Conservation (phyloP, 1,284 basidiomycete genomes). For the Rhodotorula sp. region DNA sequence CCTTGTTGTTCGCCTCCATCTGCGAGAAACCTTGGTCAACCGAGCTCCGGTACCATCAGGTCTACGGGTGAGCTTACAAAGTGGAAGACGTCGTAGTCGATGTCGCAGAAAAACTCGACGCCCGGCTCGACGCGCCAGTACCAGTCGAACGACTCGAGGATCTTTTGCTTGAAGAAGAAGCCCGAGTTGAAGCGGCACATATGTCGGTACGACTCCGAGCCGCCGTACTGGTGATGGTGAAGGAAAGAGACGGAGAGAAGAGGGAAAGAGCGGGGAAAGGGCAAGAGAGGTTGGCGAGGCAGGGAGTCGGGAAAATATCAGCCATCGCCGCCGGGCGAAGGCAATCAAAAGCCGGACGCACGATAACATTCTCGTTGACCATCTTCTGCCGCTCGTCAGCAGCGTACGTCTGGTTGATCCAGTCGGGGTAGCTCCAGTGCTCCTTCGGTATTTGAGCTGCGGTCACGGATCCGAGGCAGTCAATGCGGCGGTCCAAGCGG, state of each 20-base stretch:
- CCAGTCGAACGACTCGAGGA: constrained; percentile 73
- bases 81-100: constrained; percentile 44
- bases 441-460: constrained; percentile 61
- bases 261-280: not conserved
- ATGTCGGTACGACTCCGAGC: constrained; percentile 58
- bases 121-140: constrained; percentile 78
- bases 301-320: not conserved
- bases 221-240: constrained; percentile 50
- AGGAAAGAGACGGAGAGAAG: not conserved
- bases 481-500: not conserved
- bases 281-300: not conserved
- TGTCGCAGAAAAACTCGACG: constrained; percentile 42
- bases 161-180: constrained; percentile 40
- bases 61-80: constrained; percentile 24
- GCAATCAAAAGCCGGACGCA: constrained; percentile 43
- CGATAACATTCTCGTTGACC: constrained; percentile 75
- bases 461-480: fast-evolving
- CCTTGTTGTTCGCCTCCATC: constrained; percentile 39
- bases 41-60: not conserved
- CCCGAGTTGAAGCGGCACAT: constrained; percentile 38
- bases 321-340: not conserved
- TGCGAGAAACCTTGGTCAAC: not conserved
- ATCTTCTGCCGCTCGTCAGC: constrained; percentile 62
- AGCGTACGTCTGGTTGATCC: constrained; percentile 62
- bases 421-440: constrained; percentile 71